phyloP scores from a whole-genome alignment of 1,139 yeast genomes.

The Scheffersomyces segobiensis region DNA sequence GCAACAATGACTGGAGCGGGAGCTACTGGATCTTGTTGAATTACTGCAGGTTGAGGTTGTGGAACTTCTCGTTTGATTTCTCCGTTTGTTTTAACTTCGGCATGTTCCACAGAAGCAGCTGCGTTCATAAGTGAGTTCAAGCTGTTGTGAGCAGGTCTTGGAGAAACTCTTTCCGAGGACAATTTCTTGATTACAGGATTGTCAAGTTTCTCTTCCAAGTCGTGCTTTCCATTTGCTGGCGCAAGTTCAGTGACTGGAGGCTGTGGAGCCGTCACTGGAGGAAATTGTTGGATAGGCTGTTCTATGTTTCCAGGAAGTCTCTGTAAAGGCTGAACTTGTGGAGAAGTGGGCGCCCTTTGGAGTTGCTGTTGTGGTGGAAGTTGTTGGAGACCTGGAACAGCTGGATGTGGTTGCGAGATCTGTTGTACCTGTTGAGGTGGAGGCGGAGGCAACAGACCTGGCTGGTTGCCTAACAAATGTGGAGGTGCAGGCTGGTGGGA shows the following conservation, averaged over 20 bases:
- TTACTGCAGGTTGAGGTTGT: slow-evolving; percentile 4
- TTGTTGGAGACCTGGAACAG: slow-evolving; percentile 14
- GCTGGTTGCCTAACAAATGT: slow-evolving; percentile 11
- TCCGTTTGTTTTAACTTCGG: slow-evolving; percentile 5
- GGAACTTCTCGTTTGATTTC: slow-evolving; percentile 5
- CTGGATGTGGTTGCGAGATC: slow-evolving; percentile 4
- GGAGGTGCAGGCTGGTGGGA: slow-evolving; percentile 8
- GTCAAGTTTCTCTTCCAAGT: slow-evolving; percentile 40
- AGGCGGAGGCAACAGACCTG: slow-evolving; percentile 11
- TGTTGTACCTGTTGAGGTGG: slow-evolving; percentile 21
- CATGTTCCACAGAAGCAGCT: slow-evolving; percentile 17
- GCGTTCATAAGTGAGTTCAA: slow-evolving; percentile 35
- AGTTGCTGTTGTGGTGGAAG: slow-evolving; percentile 16
- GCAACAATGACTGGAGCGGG: slow-evolving; percentile 11
- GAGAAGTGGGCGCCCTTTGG: slow-evolving; percentile 8
- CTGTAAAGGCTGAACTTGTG: slow-evolving; percentile 7
- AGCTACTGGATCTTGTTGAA: slow-evolving; percentile 7
- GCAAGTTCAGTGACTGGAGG: slow-evolving; percentile 5
- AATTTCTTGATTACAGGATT: slow-evolving; percentile 21
- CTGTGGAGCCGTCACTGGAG: slow-evolving; percentile 8
- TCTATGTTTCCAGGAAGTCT: slow-evolving; percentile 9
- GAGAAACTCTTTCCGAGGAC: slow-evolving; percentile 12
- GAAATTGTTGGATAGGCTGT: slow-evolving; percentile 9
- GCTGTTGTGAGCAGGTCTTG: slow-evolving; percentile 14
- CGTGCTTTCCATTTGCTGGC: slow-evolving; percentile 28